Evolutionary conservation across 2,329 filamentous ascomycete species (phyloP).

Genomic region (Shiraia sp.): DNA sequence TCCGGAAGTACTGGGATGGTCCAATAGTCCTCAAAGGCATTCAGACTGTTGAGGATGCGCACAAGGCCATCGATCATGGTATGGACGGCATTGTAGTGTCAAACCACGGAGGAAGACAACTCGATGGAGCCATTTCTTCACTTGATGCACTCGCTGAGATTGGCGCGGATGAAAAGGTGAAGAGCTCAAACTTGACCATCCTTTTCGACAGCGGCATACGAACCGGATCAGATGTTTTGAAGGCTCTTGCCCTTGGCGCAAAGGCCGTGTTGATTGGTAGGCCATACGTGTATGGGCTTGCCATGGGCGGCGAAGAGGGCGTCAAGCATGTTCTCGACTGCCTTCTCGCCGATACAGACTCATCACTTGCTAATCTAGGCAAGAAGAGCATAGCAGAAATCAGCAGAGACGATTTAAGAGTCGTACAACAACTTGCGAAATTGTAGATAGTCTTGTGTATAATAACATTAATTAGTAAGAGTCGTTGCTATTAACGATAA

Average conservation of each 20-base stretch:
- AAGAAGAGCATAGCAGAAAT: constrained; percentile 35
- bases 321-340: constrained; percentile 44
- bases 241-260: constrained; percentile 43
- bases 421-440: constrained; percentile 29
- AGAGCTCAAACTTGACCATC: constrained; percentile 32
- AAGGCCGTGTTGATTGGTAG: constrained; percentile 42
- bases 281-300: constrained; percentile 44
- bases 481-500: neutral
- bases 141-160: constrained; percentile 44
- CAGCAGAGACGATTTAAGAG: constrained; percentile 31
- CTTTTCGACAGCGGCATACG: constrained; percentile 45
- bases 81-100: constrained; percentile 46
- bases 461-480: neutral
- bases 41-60: constrained; percentile 44
- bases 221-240: constrained; percentile 42
- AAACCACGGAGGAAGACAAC: constrained; percentile 45
- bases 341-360: constrained; percentile 39
- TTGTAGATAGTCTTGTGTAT: constrained; percentile 18
- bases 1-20: constrained; percentile 42
- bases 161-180: constrained; percentile 36
- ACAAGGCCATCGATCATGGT: constrained; percentile 37
- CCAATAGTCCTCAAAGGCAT: constrained; percentile 47
- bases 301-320: constrained; percentile 43
- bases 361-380: constrained; percentile 38
- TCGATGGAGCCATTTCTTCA: constrained; percentile 40